Evolutionary conservation across 2,329 filamentous ascomycete species (phyloP).

Genomic region (Lecanicillium sp.): DNA sequence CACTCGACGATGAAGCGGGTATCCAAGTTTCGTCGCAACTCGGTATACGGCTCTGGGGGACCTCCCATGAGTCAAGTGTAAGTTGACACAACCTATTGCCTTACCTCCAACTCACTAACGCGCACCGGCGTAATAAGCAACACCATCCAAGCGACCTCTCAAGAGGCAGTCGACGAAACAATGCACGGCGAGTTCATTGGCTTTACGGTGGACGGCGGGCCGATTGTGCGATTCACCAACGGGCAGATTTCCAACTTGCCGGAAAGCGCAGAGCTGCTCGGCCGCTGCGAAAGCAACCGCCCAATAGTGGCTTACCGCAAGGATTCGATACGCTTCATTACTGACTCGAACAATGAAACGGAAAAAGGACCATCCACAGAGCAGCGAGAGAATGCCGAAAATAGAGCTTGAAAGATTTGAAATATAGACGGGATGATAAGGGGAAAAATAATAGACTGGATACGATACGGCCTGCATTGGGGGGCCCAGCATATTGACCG

Average conservation of each 20-base stretch:
- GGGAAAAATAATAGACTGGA: no score
- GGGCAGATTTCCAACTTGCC: conserved; percentile 20
- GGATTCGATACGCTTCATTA: conserved; percentile 24
- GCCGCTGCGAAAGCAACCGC: conserved; percentile 23
- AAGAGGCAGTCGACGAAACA: conserved; percentile 25
- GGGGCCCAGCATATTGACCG: no score
- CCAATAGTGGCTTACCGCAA: conserved; percentile 31
- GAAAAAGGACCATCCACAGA: neutral
- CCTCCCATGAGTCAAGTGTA: conserved; percentile 37
- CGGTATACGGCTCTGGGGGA: conserved; percentile 16
- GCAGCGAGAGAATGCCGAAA: conserved; percentile 1
- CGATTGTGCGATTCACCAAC: conserved; percentile 35
- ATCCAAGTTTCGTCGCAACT: conserved; percentile 20
- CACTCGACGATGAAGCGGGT: conserved; percentile 28
- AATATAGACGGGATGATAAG: no score
- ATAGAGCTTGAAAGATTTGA: neutral
- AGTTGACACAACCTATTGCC: no score
- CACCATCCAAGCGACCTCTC: conserved; percentile 25
- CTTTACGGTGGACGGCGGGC: conserved; percentile 35
- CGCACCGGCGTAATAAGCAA: conserved; percentile 20
- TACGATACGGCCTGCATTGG: no score
- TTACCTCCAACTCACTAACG: conserved; percentile 1
- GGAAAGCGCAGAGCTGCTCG: conserved; percentile 26
- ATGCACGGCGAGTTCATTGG: conserved; percentile 30
- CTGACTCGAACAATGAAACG: conserved; percentile 5